These are phyloP conservation scores for Xerocomellus intermedius DNA, from an alignment of 768 basidiomycete genomes.

Conservation along the genomic window DNA sequence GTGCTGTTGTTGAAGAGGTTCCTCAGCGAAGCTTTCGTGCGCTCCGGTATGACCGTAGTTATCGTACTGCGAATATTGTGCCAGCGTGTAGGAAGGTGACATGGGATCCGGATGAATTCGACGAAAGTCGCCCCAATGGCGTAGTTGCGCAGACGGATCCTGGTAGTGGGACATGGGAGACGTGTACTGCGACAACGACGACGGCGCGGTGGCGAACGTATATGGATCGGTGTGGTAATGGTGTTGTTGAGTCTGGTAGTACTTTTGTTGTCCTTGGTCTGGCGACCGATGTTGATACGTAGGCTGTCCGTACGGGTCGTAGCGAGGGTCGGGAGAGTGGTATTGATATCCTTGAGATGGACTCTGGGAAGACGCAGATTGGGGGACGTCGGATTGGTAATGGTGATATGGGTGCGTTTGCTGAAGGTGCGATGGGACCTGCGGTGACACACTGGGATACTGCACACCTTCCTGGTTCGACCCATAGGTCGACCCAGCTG, in stretches of 20 bases:
- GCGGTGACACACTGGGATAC: constrained; percentile 11
- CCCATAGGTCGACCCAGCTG: constrained; percentile 5
- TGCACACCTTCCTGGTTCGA: not conserved
- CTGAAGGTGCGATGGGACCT: not conserved
- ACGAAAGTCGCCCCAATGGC: constrained; percentile 14
- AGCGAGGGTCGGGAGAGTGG: constrained; percentile 12
- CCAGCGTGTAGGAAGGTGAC: not conserved
- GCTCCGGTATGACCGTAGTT: not conserved
- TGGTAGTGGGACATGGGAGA: constrained; percentile 5
- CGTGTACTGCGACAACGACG: constrained; percentile 11
- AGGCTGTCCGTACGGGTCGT: constrained; percentile 14
- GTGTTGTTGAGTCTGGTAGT: constrained; percentile 25
- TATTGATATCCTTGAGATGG: constrained; percentile 12
- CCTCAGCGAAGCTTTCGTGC: not conserved
- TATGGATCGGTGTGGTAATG: constrained; percentile 11
- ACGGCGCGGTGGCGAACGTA: not conserved
- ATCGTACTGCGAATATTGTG: constrained; percentile 4
- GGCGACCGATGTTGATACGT: constrained; percentile 13
- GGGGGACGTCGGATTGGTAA: constrained; percentile 12
- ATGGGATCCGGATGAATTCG: constrained; percentile 5
- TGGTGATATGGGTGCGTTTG: constrained; percentile 10
- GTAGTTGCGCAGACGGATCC: constrained; percentile 6
- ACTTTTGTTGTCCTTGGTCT: constrained; percentile 20
- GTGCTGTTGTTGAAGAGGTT: constrained; percentile 13
- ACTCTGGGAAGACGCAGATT: constrained; percentile 21